Evolutionary conservation across 306 rosid genomes (phyloP), one percentile per base, ranked within the genome.

Genomic region (Casuarina glauca): DNA sequence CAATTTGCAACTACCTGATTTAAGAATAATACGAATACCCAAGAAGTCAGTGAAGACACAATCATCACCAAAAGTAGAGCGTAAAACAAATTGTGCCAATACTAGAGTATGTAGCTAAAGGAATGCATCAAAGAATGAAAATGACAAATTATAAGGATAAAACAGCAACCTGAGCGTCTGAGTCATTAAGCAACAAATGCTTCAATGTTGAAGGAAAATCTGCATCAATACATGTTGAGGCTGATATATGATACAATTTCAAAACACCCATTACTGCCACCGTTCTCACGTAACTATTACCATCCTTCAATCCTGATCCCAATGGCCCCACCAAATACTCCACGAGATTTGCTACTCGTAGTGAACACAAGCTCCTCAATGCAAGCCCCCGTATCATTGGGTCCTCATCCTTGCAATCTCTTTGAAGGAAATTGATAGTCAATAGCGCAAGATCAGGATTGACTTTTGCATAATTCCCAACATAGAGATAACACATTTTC

Each of bases 381-480:
- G 99, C 99, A 39, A 96, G 88, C 54, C 99, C 99, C 9, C 99
- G 91, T 54, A 96, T 96, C 97, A 93, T 96, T 0, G 99, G 99
- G 82, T 96, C 98, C 74, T 82, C 90, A 13, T 96, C 99, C 96
- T 96, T 93, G 88, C 99, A 96, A 82, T 96, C 99, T 86, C 98
- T 91, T 87, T 96, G 99, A 58, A 96, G 94, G 82, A 96, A 96
- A 79, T 96, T 96, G 83, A 96, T 96, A 0, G 99, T 96, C 93
- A 96, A 87, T 58, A 96, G 89, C 16, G 99, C 96, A 19, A 96
- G 97, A 84, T 96, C 97, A 35, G 99, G 99, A 84, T 96, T 96
- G 61, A 73, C 98, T 91, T 90, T 91, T 1, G 99, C 99, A 72
- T 91, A 96, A 74, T 93, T 96, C 64, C 99, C 97, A 79, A 96